Percentiles rank a stretch among this genome's conserved stretches.
These are phyloP conservation scores for Plasmodium adleri DNA, from an alignment of 169 alveolate genomes.

Conservation along the genomic window DNA sequence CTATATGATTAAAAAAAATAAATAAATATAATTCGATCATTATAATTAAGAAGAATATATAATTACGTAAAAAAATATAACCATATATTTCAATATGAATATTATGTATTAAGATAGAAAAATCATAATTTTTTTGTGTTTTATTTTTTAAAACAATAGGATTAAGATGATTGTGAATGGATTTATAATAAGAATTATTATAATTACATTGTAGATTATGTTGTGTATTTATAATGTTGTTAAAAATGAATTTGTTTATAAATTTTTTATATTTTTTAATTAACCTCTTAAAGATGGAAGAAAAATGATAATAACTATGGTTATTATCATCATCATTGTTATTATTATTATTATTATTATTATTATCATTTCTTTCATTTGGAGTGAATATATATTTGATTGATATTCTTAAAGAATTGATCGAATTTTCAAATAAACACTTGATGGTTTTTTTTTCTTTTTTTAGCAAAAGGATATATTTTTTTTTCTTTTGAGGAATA, in stretches of 20 bases:
- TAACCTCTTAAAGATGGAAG: constrained; percentile 19
- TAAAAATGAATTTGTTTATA: constrained; percentile 27
- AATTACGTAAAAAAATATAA: constrained; percentile 44
- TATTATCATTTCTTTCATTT: too few species aligned
- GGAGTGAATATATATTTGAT: constrained; percentile 34
- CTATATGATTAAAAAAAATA: constrained; percentile 27
- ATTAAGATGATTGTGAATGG: constrained; percentile 22
- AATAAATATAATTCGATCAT: constrained; percentile 52
- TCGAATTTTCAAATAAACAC: constrained; percentile 55
- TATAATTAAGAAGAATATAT: constrained; percentile 43
- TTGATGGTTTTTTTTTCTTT: constrained; percentile 54
- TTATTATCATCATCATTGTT: too few species aligned
- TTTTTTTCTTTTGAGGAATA: constrained; percentile 37
- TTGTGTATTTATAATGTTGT: background rate
- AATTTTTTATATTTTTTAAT: constrained; percentile 58
- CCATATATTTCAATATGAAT: constrained; percentile 57
- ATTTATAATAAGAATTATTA: background rate
- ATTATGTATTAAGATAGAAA: constrained; percentile 40
- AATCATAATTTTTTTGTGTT: constrained; percentile 35
- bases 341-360: too few species aligned
- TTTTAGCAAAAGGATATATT: constrained; percentile 12
- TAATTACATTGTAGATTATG: background rate
- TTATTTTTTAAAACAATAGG: constrained; percentile 64
- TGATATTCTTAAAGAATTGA: constrained; percentile 64
- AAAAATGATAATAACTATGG: background rate